Evolutionary conservation across 1,139 yeast species (phyloP), one percentile per base, ranked within the genome.

Genomic region (Ashbya aceris): DNA sequence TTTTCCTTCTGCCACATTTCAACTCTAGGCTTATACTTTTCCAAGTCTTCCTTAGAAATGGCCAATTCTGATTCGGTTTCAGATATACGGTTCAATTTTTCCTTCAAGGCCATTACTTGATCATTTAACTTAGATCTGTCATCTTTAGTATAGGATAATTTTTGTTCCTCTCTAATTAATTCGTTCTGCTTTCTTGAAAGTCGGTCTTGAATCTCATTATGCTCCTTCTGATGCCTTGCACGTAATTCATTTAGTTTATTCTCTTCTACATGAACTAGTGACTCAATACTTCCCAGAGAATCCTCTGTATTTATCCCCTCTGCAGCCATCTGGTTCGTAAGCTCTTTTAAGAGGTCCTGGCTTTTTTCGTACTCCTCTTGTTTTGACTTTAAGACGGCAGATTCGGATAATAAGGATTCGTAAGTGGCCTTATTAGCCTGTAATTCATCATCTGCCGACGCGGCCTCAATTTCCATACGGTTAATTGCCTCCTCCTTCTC

Each of bases 371-470:
- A 62, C 5, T 64, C 65, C 2, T 64, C 65, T 39, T 69, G 69
- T 34, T 73, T 71, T 0, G 79, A 74, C 42, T 67, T 68, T 39
- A 80, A 62, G 38, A 77, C 73, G 2, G 93, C 95, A 49, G 77
- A 77, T 38, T 67, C 55, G 28, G 77, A 65, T 7, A 74, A 70
- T 14, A 69, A 56, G 1, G 60, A 60, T 48, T 74, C 73, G 41
- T 70, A 68, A 5, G 61, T 52, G 1, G 53, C 53, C 39, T 77
- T 66, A 2, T 57, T 39, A 0, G 38, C 38, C 7, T 49, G 53
- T 30, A 73, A 42, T 7, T 47, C 42, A 1, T 31, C 33, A 17
- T 52, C 54, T n/a, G 53, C 49, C 0, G 30, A 30, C 17, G 48
- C 52, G 4, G 59, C 46, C 0, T 49, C 40, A 0, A 42, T 35